phyloP scores from a whole-genome alignment of 345 rosid species.

The Hypericum perforatum region DNA sequence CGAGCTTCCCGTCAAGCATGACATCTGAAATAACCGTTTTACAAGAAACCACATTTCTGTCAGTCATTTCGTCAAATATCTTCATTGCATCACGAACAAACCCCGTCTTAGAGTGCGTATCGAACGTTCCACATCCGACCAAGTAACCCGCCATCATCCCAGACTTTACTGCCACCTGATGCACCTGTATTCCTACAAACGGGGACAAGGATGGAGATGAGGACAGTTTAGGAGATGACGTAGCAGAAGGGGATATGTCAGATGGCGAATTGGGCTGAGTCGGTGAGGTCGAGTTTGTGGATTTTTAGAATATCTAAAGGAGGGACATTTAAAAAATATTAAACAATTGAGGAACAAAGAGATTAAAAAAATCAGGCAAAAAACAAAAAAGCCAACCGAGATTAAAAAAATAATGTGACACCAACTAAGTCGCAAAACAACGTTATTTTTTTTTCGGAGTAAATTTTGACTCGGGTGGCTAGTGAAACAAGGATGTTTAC shows the following conservation, averaged over 20 bases:
- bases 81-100: constrained; percentile 41
- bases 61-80: constrained; percentile 79
- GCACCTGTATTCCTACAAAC: constrained; percentile 46
- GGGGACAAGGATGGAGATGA: constrained; percentile 56
- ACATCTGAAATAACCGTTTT: constrained; percentile 66
- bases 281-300: constrained; percentile 51
- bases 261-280: constrained; percentile 50
- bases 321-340: no score
- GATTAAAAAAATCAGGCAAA: no score
- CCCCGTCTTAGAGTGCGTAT: constrained; percentile 56
- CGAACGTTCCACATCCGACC: constrained; percentile 72
- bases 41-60: constrained; percentile 50
- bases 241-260: constrained; percentile 44
- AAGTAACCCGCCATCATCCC: constrained; percentile 45
- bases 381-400: no score
- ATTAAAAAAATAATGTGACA: no score
- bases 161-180: constrained; percentile 47
- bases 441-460: no score
- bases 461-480: no score
- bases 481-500: no score
- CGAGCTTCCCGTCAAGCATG: constrained; percentile 42
- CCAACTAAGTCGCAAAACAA: no score
- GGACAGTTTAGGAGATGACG: constrained; percentile 72
- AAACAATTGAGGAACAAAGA: no score
- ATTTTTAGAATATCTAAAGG: no score